Evolutionary conservation across 345 rosid species (phyloP), one percentile per base, ranked within the genome.

Genomic region (Pugionium dolabratum): DNA sequence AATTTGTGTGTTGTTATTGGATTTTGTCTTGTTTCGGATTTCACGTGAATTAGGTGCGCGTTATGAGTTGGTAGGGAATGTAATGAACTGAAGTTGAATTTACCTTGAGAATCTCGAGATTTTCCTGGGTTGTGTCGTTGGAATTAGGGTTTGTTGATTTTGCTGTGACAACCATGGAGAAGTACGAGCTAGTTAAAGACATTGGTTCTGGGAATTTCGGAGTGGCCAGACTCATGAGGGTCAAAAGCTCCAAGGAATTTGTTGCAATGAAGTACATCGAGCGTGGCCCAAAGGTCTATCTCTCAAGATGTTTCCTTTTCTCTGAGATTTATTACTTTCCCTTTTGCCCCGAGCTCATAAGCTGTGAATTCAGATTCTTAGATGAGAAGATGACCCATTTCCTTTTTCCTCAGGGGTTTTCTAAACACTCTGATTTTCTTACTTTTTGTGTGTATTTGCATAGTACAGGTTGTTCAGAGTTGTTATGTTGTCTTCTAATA

Each of bases 241-340:
- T 86, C 72, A 90, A 83, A 66, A 78, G 80, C 52, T 86, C 97
- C 39, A 82, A 77, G 47, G 92, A 90, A 67, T 87, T 84, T n/a
- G 90, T 90, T 36, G 97, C 97, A 66, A 84, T 90, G 88, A 90
- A 90, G 83, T 87, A 85, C 73, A 90, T 87, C 74, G 97, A 90
- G 40, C 87, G 97, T 33, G 97, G 97, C 55, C 74, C 58, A 6
- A 90, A 81, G 95, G 95, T 89, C 9, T 57, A 3, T 35, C 33
- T 59, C 31, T 59, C 9, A 25, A 25, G 0, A 25, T 46, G 30
- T 43, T 10, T 10, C 25, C 5, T n/a, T 43, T 44, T 28, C 11
- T 28, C 34, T 45, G 3, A 2, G 2, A 7, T 37, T 7, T 7
- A 4, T 5, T 37, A 37, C 41, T 18, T 18, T 18, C 18, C 18